Percentiles rank a stretch among this genome's conserved stretches.
Conservation (phyloP, 2,329 filamentous ascomycete species). For the Alternaria burnsii region DNA sequence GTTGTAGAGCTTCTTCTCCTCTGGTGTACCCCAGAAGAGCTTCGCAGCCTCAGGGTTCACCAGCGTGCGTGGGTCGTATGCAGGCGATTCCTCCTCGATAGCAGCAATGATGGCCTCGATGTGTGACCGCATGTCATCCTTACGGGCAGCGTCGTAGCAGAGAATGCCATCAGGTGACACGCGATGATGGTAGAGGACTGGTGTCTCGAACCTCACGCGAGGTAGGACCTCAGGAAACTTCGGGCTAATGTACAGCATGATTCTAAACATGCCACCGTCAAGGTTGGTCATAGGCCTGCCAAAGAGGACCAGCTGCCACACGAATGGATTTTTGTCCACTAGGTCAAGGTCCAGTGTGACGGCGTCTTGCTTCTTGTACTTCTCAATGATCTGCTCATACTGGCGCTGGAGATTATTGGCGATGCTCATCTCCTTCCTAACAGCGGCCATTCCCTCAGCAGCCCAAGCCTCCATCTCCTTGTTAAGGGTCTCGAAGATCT, state of each 20-base stretch:
- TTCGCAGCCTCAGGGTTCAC: slow-evolving; percentile 87
- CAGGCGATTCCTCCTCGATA: slow-evolving; percentile 86
- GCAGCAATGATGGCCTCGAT: slow-evolving; percentile 82
- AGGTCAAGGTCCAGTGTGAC: slow-evolving; percentile 79
- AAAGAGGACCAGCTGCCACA: slow-evolving; percentile 89
- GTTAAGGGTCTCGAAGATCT: slow-evolving; percentile 75
- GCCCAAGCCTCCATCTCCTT: slow-evolving; percentile 78
- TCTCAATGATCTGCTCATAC: slow-evolving; percentile 80
- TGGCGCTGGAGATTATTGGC: slow-evolving; percentile 84
- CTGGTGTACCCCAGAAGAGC: slow-evolving; percentile 82
- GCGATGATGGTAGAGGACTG: slow-evolving; percentile 81
- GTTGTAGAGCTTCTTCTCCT: slow-evolving; percentile 85
- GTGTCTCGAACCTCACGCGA: slow-evolving; percentile 79
- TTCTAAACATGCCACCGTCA: slow-evolving; percentile 84
- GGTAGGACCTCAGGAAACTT: slow-evolving; percentile 90
- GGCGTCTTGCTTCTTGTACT: slow-evolving; percentile 74
- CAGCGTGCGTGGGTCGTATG: slow-evolving; percentile 87
- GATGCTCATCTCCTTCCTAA: slow-evolving; percentile 74
- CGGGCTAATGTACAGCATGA: slow-evolving; percentile 81
- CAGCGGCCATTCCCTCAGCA: slow-evolving; percentile 69
- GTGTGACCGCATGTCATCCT: slow-evolving; percentile 81
- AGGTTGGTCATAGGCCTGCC: slow-evolving; percentile 92
- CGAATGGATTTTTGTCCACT: slow-evolving; percentile 83
- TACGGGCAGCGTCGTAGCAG: slow-evolving; percentile 75
- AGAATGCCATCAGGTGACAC: slow-evolving; percentile 81